Evolutionary conservation across 352 stramenopile species (phyloP).

Genomic region (Phytophthora hibernalis): DNA sequence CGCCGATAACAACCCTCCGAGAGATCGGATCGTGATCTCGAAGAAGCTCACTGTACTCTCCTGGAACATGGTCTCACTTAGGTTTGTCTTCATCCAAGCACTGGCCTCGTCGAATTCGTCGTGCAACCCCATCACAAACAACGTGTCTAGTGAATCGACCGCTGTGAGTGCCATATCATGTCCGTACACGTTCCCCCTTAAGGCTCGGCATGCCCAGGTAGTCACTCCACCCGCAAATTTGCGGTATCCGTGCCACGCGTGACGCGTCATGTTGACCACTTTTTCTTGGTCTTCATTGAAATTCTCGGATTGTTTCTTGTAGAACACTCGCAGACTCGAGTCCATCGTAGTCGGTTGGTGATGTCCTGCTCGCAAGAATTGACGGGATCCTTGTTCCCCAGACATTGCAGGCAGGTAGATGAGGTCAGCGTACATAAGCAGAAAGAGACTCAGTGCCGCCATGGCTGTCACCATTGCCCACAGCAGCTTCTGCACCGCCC

Average conservation of each 20-base stretch:
- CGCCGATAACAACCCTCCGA: slow-evolving; percentile 64
- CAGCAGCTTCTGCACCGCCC: slow-evolving; percentile 16
- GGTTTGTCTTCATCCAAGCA: slow-evolving; percentile 56
- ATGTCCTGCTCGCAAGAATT: slow-evolving; percentile 21
- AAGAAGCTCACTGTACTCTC: slow-evolving; percentile 60
- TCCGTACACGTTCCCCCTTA: slow-evolving; percentile 36
- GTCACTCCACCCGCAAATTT: slow-evolving; percentile 48
- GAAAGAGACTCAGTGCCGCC: slow-evolving; percentile 21
- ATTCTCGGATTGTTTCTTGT: slow-evolving; percentile 16
- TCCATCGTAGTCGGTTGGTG: slow-evolving; percentile 2
- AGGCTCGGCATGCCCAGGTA: slow-evolving; percentile 42
- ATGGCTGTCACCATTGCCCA: slow-evolving; percentile 21
- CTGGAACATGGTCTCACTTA: slow-evolving; percentile 44
- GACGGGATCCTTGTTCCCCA: slow-evolving; percentile 3
- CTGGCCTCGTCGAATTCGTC: slow-evolving; percentile 72
- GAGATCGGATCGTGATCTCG: slow-evolving; percentile 65
- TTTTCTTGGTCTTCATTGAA: slow-evolving; percentile 52
- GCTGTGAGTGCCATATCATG: slow-evolving; percentile 75
- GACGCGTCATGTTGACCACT: slow-evolving; percentile 62
- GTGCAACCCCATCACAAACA: slow-evolving; percentile 68
- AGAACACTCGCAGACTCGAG: slow-evolving; percentile 36
- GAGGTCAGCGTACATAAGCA: slow-evolving; percentile 21
- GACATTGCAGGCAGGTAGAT: slow-evolving; percentile 32
- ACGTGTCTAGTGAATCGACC: slow-evolving; percentile 74
- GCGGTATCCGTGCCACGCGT: slow-evolving; percentile 64